Base-by-base conservation (phyloP, 805 yeast species). In the Barnettozyma populi region DNA sequence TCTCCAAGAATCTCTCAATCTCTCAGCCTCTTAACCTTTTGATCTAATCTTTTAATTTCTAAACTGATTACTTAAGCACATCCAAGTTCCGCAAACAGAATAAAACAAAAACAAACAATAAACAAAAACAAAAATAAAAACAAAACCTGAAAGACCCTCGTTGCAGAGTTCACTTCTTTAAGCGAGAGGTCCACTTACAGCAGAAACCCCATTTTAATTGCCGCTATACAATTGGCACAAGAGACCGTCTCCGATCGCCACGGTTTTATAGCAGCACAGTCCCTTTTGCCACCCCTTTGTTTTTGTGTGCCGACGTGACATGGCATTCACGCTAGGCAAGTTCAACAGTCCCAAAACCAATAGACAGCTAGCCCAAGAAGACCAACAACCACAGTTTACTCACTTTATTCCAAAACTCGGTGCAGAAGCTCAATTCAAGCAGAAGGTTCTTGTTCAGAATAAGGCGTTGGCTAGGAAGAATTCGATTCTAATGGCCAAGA, bases 401-500 rank as follows among this genome's bases (percentile, higher is more conserved):
- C 46, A 38, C 29, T 47, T 47, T 19, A 19, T 23, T 10, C 47
- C 50, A 21, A 47, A 47, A 21, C 19, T 43, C 9, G 43, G 31
- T n/a, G 14, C 52, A 13, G 45, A 43, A n/a, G 50, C 44, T 16
- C 52, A 52, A 7, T 44, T 61, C n/a, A 64, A 53, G 32, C 53
- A 52, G 47, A 62, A 56, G 10, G 62, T 60, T 48, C 57, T 56
- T 38, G 59, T 52, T 43, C 72, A 64, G 57, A 84, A 84, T 62
- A 71, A 70, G 45, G 73, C 75, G n/a, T 63, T 85, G 24, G 87
- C 87, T 1, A 77, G 72, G 51, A 76, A 74, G 43, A 82, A 80
- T 59, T 74, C 84, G 3, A 60, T 70, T 20, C 65, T 83, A 59
- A 68, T 75, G 71, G 60, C 72, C 35, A 76, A 71, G 52, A 67